These are phyloP conservation scores for Trichoderma harzianum DNA, from an alignment of 2,329 filamentous ascomycete species.

Conservation along the genomic window DNA sequence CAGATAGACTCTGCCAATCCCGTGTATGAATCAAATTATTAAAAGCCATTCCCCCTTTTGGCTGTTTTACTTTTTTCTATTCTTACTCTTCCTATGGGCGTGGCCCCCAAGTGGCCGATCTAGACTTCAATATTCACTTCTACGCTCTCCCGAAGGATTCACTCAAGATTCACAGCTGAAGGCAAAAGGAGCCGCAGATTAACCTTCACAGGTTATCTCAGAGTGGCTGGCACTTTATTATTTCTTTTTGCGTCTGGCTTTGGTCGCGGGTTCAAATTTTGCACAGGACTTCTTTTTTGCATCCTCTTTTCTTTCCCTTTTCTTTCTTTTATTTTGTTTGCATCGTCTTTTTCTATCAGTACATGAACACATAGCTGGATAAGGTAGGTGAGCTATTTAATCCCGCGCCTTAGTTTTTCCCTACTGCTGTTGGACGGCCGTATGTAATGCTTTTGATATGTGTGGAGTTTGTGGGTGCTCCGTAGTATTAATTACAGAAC, in stretches of 20 bases:
- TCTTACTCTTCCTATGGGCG: no score
- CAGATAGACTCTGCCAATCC: neutral
- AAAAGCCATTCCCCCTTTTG: neutral
- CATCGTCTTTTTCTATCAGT: no score
- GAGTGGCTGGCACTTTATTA: no score
- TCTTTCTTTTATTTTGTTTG: no score
- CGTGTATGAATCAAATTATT: neutral
- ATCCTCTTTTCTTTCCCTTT: no score
- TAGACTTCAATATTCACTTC: neutral
- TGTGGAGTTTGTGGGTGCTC: neutral
- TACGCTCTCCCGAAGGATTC: neutral
- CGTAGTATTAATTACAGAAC: conserved; percentile 5
- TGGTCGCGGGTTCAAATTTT: no score
- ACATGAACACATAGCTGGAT: no score
- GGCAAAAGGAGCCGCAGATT: neutral
- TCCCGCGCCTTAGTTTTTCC: neutral
- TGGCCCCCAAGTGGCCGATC: neutral
- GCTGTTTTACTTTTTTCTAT: neutral
- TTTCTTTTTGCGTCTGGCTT: no score
- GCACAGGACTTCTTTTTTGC: no score
- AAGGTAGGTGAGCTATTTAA: conserved; percentile 11
- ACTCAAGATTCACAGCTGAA: neutral
- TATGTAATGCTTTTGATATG: neutral
- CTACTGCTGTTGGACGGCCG: neutral
- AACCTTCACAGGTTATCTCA: neutral